These are phyloP conservation scores for Tylopilus felleus DNA, from an alignment of 768 basidiomycete genomes.

Conservation along the genomic window DNA sequence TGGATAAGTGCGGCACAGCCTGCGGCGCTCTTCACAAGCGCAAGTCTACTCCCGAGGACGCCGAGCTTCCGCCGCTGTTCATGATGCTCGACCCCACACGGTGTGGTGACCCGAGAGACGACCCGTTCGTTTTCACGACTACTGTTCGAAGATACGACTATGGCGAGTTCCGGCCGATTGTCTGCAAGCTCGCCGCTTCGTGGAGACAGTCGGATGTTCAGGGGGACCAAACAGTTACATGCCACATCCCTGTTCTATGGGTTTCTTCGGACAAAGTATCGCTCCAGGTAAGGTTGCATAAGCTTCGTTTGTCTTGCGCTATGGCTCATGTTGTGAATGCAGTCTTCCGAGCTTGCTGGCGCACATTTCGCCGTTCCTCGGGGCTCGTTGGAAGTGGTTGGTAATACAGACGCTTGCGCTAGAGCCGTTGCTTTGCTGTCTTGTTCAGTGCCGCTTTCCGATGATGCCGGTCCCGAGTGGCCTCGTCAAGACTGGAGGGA, in stretches of 20 bases:
- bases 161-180: constrained; percentile 73
- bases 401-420: constrained; percentile 60
- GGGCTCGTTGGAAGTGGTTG: constrained; percentile 46
- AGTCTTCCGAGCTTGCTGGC: constrained; percentile 53
- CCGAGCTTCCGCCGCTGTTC: constrained; percentile 55
- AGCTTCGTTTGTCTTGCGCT: neutral
- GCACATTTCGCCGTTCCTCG: constrained; percentile 68
- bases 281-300: constrained; percentile 47
- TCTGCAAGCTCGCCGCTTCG: constrained; percentile 66
- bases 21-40: constrained; percentile 79
- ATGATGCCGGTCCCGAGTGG: constrained; percentile 78
- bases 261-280: constrained; percentile 43
- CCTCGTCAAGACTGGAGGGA: constrained; percentile 68
- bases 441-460: constrained; percentile 68
- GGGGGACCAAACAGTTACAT: constrained; percentile 48
- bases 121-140: constrained; percentile 82
- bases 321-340: constrained; percentile 5
- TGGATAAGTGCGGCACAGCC: constrained; percentile 88
- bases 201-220: constrained; percentile 72
- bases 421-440: constrained; percentile 76
- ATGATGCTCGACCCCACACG: constrained; percentile 86
- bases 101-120: constrained; percentile 67
- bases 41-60: constrained; percentile 40
- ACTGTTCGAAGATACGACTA: constrained; percentile 76
- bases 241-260: constrained; percentile 68